Evolutionary conservation across 768 basidiomycete species (phyloP), one percentile per base, ranked within the genome.

Genomic region (Royoungia palumana): DNA sequence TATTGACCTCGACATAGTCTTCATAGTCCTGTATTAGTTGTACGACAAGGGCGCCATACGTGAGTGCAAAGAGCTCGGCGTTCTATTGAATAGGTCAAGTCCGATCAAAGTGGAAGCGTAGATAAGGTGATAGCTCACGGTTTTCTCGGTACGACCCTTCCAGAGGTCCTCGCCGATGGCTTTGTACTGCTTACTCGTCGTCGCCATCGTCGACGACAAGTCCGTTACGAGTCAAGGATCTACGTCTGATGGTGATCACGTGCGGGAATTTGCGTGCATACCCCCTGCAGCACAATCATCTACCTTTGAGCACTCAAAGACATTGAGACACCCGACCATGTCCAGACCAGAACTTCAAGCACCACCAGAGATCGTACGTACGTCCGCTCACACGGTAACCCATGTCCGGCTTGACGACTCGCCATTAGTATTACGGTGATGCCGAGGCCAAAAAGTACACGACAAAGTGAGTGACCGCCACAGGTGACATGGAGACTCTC

Each of bases 11-110:
- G 13, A 78, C 79, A 64, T 96, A 98, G 73, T 99, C 94, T 63
- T 99, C 96, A 62, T 97, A 98, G 69, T 99, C 96, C 64, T 98
- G 96, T 54, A 98, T 94, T 53, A 99, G 80, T 72, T 99, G 96
- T 28, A 98, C 93, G 41, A 99, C 96, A 43, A 98, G 82, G 20
- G 94, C 94, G 44, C 96, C 96, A 57, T 99, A 99, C 19, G 95
- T 98, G 49, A 98, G 71, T 4, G 94, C 87, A 70, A 99, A 98
- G 22, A 99, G 79, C 69, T 99, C 96, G 64, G 94, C 91, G 69
- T 96, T 98, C 94, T 97, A 68, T 54, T 25, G 47, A 36, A 34
- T 22, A n/a, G 37, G 41, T 61, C n/a, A 58, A 32, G 51, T 35
- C 56, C 44, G 55, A 57, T 46, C 64, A 45, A n/a, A 8, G 11